These are phyloP conservation scores for Emmonsiellopsis sp. DNA, from an alignment of 2,329 filamentous ascomycete genomes.

Conservation along the genomic window DNA sequence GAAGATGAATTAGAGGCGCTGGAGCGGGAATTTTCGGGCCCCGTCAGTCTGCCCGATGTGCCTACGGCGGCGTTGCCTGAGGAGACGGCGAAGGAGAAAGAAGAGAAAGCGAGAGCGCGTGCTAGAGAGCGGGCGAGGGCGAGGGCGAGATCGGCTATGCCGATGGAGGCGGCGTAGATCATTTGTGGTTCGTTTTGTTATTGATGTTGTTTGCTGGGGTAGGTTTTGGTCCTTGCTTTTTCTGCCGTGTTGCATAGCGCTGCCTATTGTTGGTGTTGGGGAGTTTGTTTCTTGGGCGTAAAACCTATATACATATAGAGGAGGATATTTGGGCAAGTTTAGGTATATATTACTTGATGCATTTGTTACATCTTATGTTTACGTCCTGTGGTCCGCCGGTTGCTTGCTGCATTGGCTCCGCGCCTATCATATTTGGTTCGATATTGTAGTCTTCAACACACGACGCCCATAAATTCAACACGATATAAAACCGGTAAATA, in stretches of 20 bases:
- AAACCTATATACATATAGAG: no score
- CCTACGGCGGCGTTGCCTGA: conserved; percentile 26
- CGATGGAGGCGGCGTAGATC: conserved; percentile 17
- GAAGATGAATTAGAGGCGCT: conserved; percentile 87
- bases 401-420: no score
- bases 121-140: conserved; percentile 27
- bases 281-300: no score
- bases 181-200: neutral
- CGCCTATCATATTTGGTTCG: no score
- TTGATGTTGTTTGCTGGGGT: neutral
- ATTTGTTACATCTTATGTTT: no score
- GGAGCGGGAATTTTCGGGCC: conserved; percentile 50
- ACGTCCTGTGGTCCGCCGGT: no score
- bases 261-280: no score
- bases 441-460: no score
- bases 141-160: conserved; percentile 18
- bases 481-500: neutral
- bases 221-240: neutral
- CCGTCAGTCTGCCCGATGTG: conserved; percentile 29
- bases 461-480: no score
- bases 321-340: no score
- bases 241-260: neutral
- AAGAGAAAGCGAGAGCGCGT: conserved; percentile 23
- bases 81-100: conserved; percentile 19
- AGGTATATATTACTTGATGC: no score